These are phyloP conservation scores for Mycena maculata DNA, from an alignment of 768 basidiomycete genomes.

Conservation along the genomic window DNA sequence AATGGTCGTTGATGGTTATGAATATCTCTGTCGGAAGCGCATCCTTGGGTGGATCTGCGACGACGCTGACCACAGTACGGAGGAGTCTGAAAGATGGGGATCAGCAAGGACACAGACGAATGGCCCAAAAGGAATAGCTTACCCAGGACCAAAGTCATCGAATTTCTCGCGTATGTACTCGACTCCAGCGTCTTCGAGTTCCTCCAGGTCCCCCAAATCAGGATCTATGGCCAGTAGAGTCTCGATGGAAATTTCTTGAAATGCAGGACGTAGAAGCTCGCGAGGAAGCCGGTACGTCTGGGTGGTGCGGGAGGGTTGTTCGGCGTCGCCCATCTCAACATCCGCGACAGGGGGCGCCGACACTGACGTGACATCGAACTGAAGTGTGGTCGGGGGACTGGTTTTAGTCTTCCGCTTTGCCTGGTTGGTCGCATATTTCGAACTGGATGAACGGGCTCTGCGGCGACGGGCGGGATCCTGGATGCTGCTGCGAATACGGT, in stretches of 20 bases:
- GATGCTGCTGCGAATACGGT: constrained; percentile 25
- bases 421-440: constrained; percentile 7
- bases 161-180: constrained; percentile 61
- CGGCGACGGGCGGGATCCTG: constrained; percentile 17
- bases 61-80: constrained; percentile 53
- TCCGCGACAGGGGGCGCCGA: constrained; percentile 25
- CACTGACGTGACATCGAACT: constrained; percentile 34
- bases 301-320: constrained; percentile 17
- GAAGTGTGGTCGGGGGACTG: constrained; percentile 9
- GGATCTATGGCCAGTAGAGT: constrained; percentile 58
- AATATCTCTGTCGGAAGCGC: constrained; percentile 57
- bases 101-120: not conserved
- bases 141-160: constrained; percentile 56
- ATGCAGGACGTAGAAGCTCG: constrained; percentile 57
- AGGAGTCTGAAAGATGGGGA: constrained; percentile 46
- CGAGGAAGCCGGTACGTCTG: constrained; percentile 57
- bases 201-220: constrained; percentile 46
- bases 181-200: constrained; percentile 51
- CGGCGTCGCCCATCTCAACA: constrained; percentile 38
- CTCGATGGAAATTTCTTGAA: constrained; percentile 50
- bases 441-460: not conserved
- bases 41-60: constrained; percentile 43
- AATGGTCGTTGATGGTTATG: constrained; percentile 49
- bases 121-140: constrained; percentile 35
- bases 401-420: constrained; percentile 25